Evolutionary conservation across 2,329 filamentous ascomycete genomes (phyloP).

Genomic region (Colletotrichum karsti): DNA sequence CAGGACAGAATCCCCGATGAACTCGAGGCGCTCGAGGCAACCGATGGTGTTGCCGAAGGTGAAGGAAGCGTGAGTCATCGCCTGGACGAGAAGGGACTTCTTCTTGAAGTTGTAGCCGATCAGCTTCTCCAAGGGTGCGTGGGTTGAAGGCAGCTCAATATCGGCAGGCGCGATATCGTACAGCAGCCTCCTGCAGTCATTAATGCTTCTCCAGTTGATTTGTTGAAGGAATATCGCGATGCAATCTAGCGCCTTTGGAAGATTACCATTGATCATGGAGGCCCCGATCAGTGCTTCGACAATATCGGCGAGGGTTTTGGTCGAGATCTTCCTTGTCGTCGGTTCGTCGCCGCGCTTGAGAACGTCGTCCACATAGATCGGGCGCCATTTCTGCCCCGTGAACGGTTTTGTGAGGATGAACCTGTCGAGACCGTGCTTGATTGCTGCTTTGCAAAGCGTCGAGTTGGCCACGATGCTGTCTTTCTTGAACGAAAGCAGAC

Average conservation of each 20-base stretch:
- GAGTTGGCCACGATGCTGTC: conserved; percentile 78
- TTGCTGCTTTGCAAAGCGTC: conserved; percentile 72
- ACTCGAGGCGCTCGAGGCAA: conserved; percentile 80
- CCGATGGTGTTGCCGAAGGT: conserved; percentile 53
- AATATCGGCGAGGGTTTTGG: conserved; percentile 87
- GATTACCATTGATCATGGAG: conserved; percentile 74
- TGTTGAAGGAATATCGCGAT: conserved; percentile 73
- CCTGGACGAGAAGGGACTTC: conserved; percentile 76
- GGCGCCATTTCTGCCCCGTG: conserved; percentile 76
- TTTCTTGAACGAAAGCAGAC: conserved; percentile 75
- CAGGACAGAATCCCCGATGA: conserved; percentile 85
- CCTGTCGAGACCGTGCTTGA: conserved; percentile 70
- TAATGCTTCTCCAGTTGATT: conserved; percentile 59
- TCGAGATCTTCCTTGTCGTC: conserved; percentile 59
- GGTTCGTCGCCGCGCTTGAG: conserved; percentile 31
- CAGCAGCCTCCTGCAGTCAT: conserved; percentile 50
- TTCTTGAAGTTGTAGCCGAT: conserved; percentile 78
- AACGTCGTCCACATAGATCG: conserved; percentile 61
- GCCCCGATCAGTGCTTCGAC: conserved; percentile 87
- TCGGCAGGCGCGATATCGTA: conserved; percentile 47
- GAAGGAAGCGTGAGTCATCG: conserved; percentile 79
- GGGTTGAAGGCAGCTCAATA: conserved; percentile 45
- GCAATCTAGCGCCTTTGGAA: conserved; percentile 69
- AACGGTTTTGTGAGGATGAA: conserved; percentile 78
- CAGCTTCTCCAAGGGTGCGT: conserved; percentile 67